Evolutionary conservation across 169 alveolate species (phyloP).

Genomic region (Miamiensis avidus): DNA sequence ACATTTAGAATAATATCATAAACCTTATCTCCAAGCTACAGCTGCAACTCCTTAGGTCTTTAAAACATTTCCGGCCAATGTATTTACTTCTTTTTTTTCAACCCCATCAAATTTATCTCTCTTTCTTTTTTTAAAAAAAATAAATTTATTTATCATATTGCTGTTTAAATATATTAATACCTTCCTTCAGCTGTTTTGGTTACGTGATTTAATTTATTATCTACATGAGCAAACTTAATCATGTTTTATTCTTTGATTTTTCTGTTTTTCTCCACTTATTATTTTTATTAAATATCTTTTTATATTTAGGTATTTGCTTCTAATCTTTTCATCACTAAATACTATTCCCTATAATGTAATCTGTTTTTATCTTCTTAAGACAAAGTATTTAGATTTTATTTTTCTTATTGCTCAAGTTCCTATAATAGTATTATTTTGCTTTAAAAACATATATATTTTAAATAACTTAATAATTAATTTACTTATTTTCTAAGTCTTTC

Average conservation of each 20-base stretch:
- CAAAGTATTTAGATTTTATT: background rate
- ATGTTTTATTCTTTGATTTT: background rate
- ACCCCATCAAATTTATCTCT: background rate
- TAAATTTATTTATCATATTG: too few relatives aligned
- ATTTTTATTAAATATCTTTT: background rate
- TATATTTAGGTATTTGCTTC: background rate
- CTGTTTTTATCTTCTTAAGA: slow-evolving; percentile 1
- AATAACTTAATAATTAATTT: background rate
- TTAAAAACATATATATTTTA: too few relatives aligned
- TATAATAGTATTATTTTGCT: too few relatives aligned
- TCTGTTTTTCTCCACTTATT: background rate
- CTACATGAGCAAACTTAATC: slow-evolving; percentile 6
- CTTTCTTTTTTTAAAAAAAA: too few relatives aligned
- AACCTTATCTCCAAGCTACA: background rate
- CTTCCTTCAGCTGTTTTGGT: slow-evolving; percentile 19
- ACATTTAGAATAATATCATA: too few relatives aligned
- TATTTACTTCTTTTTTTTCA: background rate
- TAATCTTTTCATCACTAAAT: background rate
- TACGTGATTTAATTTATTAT: slow-evolving; percentile 5
- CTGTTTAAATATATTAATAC: background rate
- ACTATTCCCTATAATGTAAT: slow-evolving; percentile 11
- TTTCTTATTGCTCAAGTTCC: slow-evolving; percentile 2
- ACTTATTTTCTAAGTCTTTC: slow-evolving; percentile 7
- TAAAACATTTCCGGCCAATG: background rate
- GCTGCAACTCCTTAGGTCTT: background rate